Evolutionary conservation across 164 flowering plant species (phyloP).

Genomic region (Brasenia schreberi): DNA sequence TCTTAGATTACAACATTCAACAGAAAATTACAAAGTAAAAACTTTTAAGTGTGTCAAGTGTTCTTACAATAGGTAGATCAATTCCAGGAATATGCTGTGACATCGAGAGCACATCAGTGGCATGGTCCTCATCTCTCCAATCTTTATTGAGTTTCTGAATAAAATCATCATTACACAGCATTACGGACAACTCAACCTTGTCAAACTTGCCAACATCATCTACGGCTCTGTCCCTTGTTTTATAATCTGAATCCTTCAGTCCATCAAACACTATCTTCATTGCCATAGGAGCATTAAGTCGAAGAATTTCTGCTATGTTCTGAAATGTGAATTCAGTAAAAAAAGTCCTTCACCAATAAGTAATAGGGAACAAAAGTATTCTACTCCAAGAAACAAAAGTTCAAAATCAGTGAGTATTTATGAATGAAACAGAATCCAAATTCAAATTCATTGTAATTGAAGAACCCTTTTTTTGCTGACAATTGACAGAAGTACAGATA

Average conservation of each 20-base stretch:
- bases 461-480: no score
- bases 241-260: slow-evolving; percentile 49
- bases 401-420: no score
- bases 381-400: no score
- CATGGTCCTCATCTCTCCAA: slow-evolving; percentile 93
- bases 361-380: no score
- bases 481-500: no score
- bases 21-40: not conserved
- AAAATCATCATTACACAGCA: slow-evolving; percentile 89
- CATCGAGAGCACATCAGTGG: slow-evolving; percentile 98
- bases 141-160: slow-evolving; percentile 80
- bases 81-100: slow-evolving; percentile 83
- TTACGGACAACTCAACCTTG: slow-evolving; percentile 67
- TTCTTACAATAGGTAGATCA: slow-evolving; percentile 73
- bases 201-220: slow-evolving; percentile 71
- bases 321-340: slow-evolving; percentile 10
- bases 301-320: slow-evolving; percentile 82
- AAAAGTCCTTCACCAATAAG: slow-evolving; percentile 1
- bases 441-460: no score
- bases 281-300: slow-evolving; percentile 78
- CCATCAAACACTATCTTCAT: slow-evolving; percentile 84
- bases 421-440: no score
- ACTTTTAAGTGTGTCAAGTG: not conserved
- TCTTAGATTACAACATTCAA: not conserved
- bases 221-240: slow-evolving; percentile 66